Conservation (phyloP, 352 stramenopile genomes). For the Pythium grandisporangium region DNA sequence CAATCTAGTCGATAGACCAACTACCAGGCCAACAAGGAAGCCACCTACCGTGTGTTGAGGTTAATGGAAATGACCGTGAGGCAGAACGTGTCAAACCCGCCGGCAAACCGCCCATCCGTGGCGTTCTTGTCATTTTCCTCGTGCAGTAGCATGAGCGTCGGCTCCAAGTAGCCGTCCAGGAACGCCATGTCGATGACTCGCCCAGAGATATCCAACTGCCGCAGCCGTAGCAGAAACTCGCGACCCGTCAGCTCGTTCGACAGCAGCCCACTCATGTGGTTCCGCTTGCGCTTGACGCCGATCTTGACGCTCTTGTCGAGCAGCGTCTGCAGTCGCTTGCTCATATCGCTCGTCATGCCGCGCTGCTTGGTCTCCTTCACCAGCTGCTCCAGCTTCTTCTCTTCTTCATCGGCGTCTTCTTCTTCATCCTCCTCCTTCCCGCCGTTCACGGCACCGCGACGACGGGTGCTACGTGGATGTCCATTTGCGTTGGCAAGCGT, state of each 20-base stretch:
- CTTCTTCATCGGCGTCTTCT: constrained; percentile 74
- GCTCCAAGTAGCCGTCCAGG: constrained; percentile 78
- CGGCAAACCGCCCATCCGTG: constrained; percentile 53
- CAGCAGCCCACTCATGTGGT: constrained; percentile 53
- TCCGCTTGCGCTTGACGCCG: constrained; percentile 61
- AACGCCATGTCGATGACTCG: constrained; percentile 79
- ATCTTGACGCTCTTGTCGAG: constrained; percentile 82
- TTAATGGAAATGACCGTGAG: constrained; percentile 85
- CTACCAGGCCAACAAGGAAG: not conserved
- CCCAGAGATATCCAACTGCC: constrained; percentile 65
- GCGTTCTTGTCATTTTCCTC: constrained; percentile 76
- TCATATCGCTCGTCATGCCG: constrained; percentile 52
- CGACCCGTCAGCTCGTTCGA: constrained; percentile 62
- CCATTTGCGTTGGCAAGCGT: too few species aligned
- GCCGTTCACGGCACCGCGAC: constrained; percentile 1
- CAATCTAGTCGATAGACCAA: too few species aligned
- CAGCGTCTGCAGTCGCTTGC: constrained; percentile 44
- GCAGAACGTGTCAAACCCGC: constrained; percentile 73
- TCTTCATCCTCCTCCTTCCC: constrained; percentile 28
- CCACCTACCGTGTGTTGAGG: constrained; percentile 57
- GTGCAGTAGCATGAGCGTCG: constrained; percentile 80
- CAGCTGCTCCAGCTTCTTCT: constrained; percentile 63
- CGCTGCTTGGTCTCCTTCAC: constrained; percentile 67
- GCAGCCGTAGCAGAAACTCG: constrained; percentile 66
- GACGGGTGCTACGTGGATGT: too few species aligned